These are phyloP conservation scores for Apiospora arundinis DNA, from an alignment of 2,329 filamentous ascomycete genomes.

Conservation along the genomic window DNA sequence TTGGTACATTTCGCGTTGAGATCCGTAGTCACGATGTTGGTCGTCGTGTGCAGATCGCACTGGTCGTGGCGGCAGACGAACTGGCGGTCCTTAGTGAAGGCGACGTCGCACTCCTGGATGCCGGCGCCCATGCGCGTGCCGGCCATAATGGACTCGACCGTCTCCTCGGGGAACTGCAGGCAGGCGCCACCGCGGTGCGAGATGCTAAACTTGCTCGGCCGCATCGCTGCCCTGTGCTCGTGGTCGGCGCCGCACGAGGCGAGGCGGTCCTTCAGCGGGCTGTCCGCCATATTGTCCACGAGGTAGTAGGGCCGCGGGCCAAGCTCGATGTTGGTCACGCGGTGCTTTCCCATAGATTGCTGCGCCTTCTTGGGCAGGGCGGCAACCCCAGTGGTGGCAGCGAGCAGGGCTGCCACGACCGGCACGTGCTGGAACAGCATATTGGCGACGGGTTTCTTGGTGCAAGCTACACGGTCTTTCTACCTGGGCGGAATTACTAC, in stretches of 20 bases:
- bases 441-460: neutral
- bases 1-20: slow-evolving; percentile 68
- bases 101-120: slow-evolving; percentile 71
- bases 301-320: slow-evolving; percentile 71
- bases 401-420: slow-evolving; percentile 20
- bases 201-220: slow-evolving; percentile 62
- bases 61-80: slow-evolving; percentile 73
- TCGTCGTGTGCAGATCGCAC: slow-evolving; percentile 73
- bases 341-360: slow-evolving; percentile 28
- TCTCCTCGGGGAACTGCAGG: slow-evolving; percentile 70
- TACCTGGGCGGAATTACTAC: neutral
- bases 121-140: slow-evolving; percentile 72
- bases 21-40: slow-evolving; percentile 68
- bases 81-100: slow-evolving; percentile 68
- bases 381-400: slow-evolving; percentile 19
- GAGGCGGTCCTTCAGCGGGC: slow-evolving; percentile 65
- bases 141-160: slow-evolving; percentile 62
- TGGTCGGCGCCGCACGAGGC: slow-evolving; percentile 55
- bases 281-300: slow-evolving; percentile 66
- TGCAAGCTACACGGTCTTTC: neutral
- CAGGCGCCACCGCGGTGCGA: slow-evolving; percentile 68
- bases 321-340: slow-evolving; percentile 59
- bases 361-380: slow-evolving; percentile 27
- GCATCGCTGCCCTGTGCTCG: slow-evolving; percentile 50
- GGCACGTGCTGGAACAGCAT: slow-evolving; percentile 19